Percentiles rank a stretch among this genome's conserved stretches.
Evolutionary conservation across 768 basidiomycete genomes (phyloP).

Genomic region (Xerocomellus intermedius): DNA sequence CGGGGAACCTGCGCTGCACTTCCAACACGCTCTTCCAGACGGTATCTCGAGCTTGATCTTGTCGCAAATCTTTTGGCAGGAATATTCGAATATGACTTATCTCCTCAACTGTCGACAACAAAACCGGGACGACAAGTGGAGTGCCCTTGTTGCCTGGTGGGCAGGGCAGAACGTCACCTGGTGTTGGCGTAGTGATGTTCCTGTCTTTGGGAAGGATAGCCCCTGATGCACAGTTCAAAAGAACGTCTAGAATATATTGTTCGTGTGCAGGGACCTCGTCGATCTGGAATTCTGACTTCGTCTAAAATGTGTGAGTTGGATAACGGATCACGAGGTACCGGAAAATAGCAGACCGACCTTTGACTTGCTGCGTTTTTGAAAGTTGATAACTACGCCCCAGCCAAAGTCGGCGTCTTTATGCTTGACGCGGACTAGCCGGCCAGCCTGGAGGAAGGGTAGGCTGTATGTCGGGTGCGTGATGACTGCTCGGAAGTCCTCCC

Average conservation of each 20-base stretch:
- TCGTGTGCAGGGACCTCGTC: slow-evolving; percentile 81
- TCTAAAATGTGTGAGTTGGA: slow-evolving; percentile 36
- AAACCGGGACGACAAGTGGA: slow-evolving; percentile 83
- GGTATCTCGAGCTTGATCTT: slow-evolving; percentile 71
- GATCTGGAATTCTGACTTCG: slow-evolving; percentile 58
- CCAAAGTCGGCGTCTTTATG: slow-evolving; percentile 89
- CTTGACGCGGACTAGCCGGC: slow-evolving; percentile 89
- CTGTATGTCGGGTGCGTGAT: slow-evolving; percentile 94
- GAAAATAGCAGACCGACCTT: slow-evolving; percentile 49
- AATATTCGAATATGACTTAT: slow-evolving; percentile 86
- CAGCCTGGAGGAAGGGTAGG: slow-evolving; percentile 90
- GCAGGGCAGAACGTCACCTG: slow-evolving; percentile 76
- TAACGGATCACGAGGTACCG: background rate
- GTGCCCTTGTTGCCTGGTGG: slow-evolving; percentile 67
- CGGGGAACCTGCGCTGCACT: slow-evolving; percentile 86
- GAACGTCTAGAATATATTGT: slow-evolving; percentile 91
- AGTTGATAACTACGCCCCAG: slow-evolving; percentile 95
- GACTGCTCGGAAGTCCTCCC: slow-evolving; percentile 84
- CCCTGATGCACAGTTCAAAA: slow-evolving; percentile 75
- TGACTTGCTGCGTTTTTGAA: slow-evolving; percentile 79
- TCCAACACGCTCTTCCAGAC: slow-evolving; percentile 89
- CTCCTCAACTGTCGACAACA: slow-evolving; percentile 82
- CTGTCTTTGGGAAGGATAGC: slow-evolving; percentile 60
- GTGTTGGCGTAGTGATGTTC: slow-evolving; percentile 51
- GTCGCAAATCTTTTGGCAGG: slow-evolving; percentile 87